Evolutionary conservation across 108 stramenopile genomes (phyloP).

Genomic region (Stephanodiscus triporus): DNA sequence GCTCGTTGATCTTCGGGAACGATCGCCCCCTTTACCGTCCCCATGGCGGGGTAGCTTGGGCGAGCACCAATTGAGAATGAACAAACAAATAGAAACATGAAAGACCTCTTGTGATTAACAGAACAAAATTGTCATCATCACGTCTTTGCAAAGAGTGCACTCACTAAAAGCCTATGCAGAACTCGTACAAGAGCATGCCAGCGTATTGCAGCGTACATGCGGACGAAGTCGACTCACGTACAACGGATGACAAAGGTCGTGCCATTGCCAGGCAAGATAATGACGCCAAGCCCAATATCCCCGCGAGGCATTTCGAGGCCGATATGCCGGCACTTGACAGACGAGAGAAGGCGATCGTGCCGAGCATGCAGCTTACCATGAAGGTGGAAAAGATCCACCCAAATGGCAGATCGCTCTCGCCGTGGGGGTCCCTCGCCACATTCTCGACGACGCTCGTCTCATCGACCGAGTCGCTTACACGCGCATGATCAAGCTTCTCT

Average conservation of each 20-base stretch:
- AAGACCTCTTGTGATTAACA: too few relatives aligned
- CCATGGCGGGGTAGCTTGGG: slow-evolving; percentile 84
- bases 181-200: slow-evolving; percentile 92
- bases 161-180: slow-evolving; percentile 90
- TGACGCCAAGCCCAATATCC: slow-evolving; percentile 62
- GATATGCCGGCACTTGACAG: slow-evolving; percentile 56
- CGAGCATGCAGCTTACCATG: slow-evolving; percentile 94
- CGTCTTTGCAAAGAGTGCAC: too few relatives aligned
- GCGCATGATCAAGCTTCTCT: slow-evolving; percentile 12
- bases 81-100: background rate
- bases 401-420: slow-evolving; percentile 71
- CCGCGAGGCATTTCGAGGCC: slow-evolving; percentile 66
- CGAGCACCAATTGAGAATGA: background rate
- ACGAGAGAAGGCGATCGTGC: slow-evolving; percentile 81
- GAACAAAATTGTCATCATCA: too few relatives aligned
- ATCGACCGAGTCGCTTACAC: background rate
- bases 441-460: background rate
- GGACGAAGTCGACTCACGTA: slow-evolving; percentile 39
- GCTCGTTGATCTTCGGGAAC: slow-evolving; percentile 93
- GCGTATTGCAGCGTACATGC: slow-evolving; percentile 60
- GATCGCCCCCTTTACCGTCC: slow-evolving; percentile 91
- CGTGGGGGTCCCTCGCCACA: slow-evolving; percentile 27
- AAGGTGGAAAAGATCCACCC: slow-evolving; percentile 92
- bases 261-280: slow-evolving; percentile 46
- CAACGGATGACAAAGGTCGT: slow-evolving; percentile 32